These are phyloP conservation scores for Rhypophila decipiens DNA, from an alignment of 495 filamentous ascomycete genomes.

Conservation along the genomic window DNA sequence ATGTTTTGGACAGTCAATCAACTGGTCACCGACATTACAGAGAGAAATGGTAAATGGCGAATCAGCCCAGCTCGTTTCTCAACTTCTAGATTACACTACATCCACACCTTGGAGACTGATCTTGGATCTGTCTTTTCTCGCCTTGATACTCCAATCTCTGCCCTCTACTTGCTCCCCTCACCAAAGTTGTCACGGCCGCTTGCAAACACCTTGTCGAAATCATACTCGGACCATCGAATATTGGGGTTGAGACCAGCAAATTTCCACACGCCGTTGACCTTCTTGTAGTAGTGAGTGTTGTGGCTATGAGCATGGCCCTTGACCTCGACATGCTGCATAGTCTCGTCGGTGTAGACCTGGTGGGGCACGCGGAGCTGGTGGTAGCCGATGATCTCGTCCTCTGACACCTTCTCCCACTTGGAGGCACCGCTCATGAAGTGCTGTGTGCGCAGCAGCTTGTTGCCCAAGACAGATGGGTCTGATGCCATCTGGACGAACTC, in stretches of 20 bases:
- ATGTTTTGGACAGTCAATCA: no score
- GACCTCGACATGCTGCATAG: constrained; percentile 41
- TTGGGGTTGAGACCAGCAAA: constrained; percentile 68
- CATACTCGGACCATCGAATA: constrained; percentile 67
- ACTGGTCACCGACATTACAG: no score
- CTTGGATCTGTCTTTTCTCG: no score
- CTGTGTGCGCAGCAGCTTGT: constrained; percentile 65
- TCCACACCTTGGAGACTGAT: background rate
- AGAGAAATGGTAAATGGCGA: background rate
- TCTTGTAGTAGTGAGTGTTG: constrained; percentile 67
- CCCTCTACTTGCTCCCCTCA: constrained; percentile 11
- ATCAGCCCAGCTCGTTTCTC: background rate
- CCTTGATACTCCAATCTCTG: no score
- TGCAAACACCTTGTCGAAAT: constrained; percentile 50
- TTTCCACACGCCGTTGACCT: constrained; percentile 74
- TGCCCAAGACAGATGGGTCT: constrained; percentile 59
- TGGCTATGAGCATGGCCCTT: constrained; percentile 67
- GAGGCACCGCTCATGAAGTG: constrained; percentile 67
- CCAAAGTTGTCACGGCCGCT: constrained; percentile 40
- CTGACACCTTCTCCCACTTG: constrained; percentile 63
- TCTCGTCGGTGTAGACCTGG: constrained; percentile 52
- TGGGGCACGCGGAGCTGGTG: constrained; percentile 77
- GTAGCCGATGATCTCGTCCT: constrained; percentile 61
- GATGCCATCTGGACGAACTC: constrained; percentile 68
- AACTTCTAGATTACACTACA: background rate